Evolutionary conservation across 148 eudicot species (phyloP).

Genomic region (Chenopodium album): DNA sequence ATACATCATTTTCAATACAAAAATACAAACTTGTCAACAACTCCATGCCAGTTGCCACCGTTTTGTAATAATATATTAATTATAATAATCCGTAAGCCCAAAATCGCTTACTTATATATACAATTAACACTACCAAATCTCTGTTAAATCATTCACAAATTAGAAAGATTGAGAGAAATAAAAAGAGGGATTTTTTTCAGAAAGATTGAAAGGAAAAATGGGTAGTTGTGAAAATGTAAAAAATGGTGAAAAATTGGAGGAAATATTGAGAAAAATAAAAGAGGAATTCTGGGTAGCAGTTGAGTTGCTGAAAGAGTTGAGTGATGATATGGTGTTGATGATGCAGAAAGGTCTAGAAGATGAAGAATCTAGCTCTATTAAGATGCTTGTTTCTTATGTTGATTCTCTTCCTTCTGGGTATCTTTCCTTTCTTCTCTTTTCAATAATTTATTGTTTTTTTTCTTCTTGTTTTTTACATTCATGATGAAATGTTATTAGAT

Average conservation of each 20-base stretch:
- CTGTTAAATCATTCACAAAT: neutral
- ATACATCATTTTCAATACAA: slow-evolving; percentile 17
- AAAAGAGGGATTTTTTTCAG: neutral
- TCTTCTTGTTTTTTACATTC: neutral
- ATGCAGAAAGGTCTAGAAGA: slow-evolving; percentile 32
- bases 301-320: slow-evolving; percentile 22
- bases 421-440: neutral
- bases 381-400: slow-evolving; percentile 43
- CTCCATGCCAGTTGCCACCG: slow-evolving; percentile 13
- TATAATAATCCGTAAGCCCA: neutral
- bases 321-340: slow-evolving; percentile 31
- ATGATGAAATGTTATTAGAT: too few species aligned
- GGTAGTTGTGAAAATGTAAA: slow-evolving; percentile 18
- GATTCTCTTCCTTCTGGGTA: slow-evolving; percentile 47
- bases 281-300: slow-evolving; percentile 18
- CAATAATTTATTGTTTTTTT: neutral
- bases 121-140: neutral
- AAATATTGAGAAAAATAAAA: slow-evolving; percentile 30
- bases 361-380: slow-evolving; percentile 30
- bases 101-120: neutral
- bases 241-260: slow-evolving; percentile 1
- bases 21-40: slow-evolving; percentile 26
- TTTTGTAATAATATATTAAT: neutral
- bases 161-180: too few species aligned
- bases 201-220: neutral